These are phyloP conservation scores for Rhizopogon vesiculosus DNA, from an alignment of 768 basidiomycete genomes.

Conservation along the genomic window DNA sequence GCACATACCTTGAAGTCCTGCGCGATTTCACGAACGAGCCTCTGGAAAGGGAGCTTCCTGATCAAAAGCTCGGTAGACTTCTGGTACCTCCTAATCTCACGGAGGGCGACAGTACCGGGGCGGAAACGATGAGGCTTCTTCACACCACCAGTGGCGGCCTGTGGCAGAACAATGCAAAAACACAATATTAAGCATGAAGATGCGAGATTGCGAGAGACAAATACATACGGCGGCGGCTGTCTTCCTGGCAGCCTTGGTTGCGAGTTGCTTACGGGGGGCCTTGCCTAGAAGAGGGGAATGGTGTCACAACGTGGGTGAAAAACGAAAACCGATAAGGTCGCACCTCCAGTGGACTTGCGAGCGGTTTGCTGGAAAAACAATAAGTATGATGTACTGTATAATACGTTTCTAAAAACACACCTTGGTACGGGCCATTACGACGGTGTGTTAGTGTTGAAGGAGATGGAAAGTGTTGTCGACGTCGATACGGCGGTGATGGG, in stretches of 20 bases:
- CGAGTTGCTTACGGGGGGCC: conserved; percentile 91
- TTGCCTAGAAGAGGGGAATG: conserved; percentile 49
- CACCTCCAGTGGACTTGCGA: conserved; percentile 98
- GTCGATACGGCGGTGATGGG: neutral
- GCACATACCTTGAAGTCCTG: conserved; percentile 85
- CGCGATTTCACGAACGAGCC: conserved; percentile 95
- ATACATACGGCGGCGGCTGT: conserved; percentile 61
- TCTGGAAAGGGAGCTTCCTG: conserved; percentile 99
- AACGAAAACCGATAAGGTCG: conserved; percentile 25
- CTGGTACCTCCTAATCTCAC: conserved; percentile 98
- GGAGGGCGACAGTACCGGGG: conserved; percentile 97
- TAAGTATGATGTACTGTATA: conserved; percentile 6
- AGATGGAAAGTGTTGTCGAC: neutral
- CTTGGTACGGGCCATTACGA: conserved; percentile 84
- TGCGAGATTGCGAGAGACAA: neutral
- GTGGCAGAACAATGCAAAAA: conserved; percentile 2
- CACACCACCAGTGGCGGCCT: conserved; percentile 90
- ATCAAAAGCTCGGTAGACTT: conserved; percentile 99
- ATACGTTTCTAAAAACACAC: conserved; percentile 28
- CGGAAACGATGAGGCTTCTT: conserved; percentile 99
- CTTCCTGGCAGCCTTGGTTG: conserved; percentile 94
- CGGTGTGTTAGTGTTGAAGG: neutral
- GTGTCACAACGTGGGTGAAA: conserved; percentile 14
- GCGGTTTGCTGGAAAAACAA: conserved; percentile 78
- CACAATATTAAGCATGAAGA: conserved; percentile 5